phyloP scores from a whole-genome alignment of 177 flowering plant species.

The Tripterygium wilfordii region DNA sequence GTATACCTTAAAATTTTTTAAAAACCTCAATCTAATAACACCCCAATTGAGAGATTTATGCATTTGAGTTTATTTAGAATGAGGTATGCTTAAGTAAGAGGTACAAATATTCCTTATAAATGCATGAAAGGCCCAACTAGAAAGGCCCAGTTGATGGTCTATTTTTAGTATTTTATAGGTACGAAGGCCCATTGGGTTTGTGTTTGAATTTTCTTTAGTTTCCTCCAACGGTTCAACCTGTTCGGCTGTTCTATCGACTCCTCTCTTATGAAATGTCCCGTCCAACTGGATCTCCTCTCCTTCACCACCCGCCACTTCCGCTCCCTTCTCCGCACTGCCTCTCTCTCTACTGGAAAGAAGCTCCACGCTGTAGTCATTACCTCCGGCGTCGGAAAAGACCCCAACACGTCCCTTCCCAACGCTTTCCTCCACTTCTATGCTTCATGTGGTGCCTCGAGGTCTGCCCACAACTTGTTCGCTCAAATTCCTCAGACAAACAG shows the following conservation, averaged over 20 bases:
- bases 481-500: constrained; percentile 43
- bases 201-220: no score
- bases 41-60: no score
- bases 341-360: constrained; percentile 28
- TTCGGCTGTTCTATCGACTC: neutral
- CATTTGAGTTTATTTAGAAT: no score
- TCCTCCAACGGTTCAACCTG: no score
- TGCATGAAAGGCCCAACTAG: no score
- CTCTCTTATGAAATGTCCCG: constrained; percentile 24
- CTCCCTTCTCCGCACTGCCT: constrained; percentile 31
- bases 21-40: no score
- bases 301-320: constrained; percentile 27
- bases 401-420: constrained; percentile 42
- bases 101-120: no score
- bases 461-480: constrained; percentile 54
- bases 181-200: no score
- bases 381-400: constrained; percentile 30
- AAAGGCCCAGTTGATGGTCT: no score
- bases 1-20: no score
- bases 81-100: no score
- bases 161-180: no score
- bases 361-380: constrained; percentile 52
- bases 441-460: constrained; percentile 6
- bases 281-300: constrained; percentile 11
- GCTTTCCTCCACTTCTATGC: constrained; percentile 54